A percentile compares a stretch with the other conserved stretches of the same genome.
Conservation (phyloP, 352 stramenopile species). For the Globisporangium emineosum region DNA sequence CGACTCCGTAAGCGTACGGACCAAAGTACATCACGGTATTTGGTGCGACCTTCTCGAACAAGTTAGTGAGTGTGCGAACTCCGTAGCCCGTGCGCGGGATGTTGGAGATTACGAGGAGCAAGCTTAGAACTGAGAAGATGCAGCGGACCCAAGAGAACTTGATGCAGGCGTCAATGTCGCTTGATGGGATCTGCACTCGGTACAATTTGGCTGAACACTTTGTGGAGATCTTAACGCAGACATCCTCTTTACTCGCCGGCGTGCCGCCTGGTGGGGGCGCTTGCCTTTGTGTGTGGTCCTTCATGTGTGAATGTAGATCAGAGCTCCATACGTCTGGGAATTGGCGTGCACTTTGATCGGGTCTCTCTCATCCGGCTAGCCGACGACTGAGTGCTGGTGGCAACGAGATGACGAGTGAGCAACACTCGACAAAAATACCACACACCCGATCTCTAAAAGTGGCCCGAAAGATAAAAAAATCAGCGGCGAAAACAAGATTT, state of each 20-base stretch:
- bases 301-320: neutral
- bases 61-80: constrained; percentile 13
- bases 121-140: constrained; percentile 27
- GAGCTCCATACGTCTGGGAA: too few species aligned
- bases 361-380: neutral
- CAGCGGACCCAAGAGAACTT: constrained; percentile 14
- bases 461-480: too few species aligned
- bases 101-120: constrained; percentile 38
- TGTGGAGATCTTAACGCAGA: neutral
- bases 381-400: too few species aligned
- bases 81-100: constrained; percentile 49
- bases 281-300: neutral
- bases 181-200: neutral
- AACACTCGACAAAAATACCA: too few species aligned
- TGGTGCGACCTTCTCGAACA: constrained; percentile 20
- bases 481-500: too few species aligned
- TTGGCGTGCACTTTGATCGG: too few species aligned
- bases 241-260: too few species aligned
- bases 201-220: neutral
- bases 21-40: constrained; percentile 30
- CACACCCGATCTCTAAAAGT: too few species aligned
- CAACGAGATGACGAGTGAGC: too few species aligned
- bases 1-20: constrained; percentile 37
- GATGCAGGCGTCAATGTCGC: neutral
- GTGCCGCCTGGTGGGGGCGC: too few species aligned